A percentile compares a stretch with the other conserved stretches of the same genome.
Conservation (phyloP, 2,329 filamentous ascomycete species). For the Colletotrichum sojae region DNA sequence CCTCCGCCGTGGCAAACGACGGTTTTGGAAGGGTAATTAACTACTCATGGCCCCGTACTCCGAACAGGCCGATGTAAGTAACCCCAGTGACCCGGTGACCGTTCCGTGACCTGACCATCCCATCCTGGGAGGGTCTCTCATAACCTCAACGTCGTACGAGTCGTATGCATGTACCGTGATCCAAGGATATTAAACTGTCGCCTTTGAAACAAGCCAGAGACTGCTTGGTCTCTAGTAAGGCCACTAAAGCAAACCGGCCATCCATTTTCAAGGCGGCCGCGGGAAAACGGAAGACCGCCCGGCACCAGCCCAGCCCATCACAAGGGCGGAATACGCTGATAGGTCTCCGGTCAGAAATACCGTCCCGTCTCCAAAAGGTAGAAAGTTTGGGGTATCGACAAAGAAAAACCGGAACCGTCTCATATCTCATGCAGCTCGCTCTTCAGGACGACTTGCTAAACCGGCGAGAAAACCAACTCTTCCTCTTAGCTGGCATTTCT, state of each 20-base stretch:
- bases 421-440: conserved; percentile 21
- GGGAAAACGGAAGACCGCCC: not conserved
- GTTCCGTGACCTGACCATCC: conserved; percentile 11
- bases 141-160: conserved; percentile 36
- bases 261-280: not conserved
- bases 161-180: conserved; percentile 42
- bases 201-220: conserved; percentile 2
- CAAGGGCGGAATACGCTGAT: not conserved
- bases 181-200: conserved; percentile 33
- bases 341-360: conserved; percentile 2
- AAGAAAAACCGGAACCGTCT: conserved; percentile 19
- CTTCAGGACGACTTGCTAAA: conserved; percentile 75
- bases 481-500: conserved; percentile 76
- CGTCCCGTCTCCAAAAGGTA: conserved; percentile 23
- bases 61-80: not conserved
- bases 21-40: not conserved
- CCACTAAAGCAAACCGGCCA: conserved; percentile 3
- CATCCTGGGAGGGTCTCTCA: conserved; percentile 4
- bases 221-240: not conserved
- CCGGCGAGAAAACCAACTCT: conserved; percentile 88
- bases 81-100: not conserved
- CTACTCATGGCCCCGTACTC: not conserved
- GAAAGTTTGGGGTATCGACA: conserved; percentile 43
- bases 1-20: not conserved
- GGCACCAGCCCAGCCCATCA: conserved; percentile 6